Percentiles rank a stretch among this genome's conserved stretches.
phyloP scores from a whole-genome alignment of 495 filamentous ascomycete genomes.

The Astrocystis sublimbata region DNA sequence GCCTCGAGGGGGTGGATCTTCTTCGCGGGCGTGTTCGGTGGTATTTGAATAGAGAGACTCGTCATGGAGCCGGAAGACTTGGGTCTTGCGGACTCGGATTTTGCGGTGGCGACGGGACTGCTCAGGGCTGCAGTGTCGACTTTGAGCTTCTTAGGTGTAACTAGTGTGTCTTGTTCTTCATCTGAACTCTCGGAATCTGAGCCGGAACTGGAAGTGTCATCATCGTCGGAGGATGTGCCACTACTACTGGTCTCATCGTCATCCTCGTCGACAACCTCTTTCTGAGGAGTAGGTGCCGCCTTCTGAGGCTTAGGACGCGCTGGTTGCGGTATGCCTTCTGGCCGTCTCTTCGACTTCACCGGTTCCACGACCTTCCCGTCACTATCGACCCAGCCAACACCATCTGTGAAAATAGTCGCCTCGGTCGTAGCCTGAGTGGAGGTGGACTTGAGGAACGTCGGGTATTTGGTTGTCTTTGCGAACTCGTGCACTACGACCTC shows the following conservation, averaged over 20 bases:
- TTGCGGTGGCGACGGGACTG: slow-evolving; percentile 21
- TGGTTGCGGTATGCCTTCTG: slow-evolving; percentile 15
- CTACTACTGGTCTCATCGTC: slow-evolving; percentile 37
- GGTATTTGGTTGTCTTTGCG: slow-evolving; percentile 71
- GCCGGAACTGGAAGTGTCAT: slow-evolving; percentile 20
- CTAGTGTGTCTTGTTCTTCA: not conserved
- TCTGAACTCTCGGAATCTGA: slow-evolving; percentile 27
- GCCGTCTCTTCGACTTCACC: slow-evolving; percentile 36
- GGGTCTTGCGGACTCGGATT: slow-evolving; percentile 29
- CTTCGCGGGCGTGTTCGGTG: slow-evolving; percentile 38
- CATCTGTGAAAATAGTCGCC: slow-evolving; percentile 64
- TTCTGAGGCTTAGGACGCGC: slow-evolving; percentile 19
- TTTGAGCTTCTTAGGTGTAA: slow-evolving; percentile 15
- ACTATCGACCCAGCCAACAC: slow-evolving; percentile 85
- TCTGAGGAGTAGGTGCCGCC: slow-evolving; percentile 18
- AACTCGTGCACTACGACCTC: slow-evolving; percentile 78
- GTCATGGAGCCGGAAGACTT: slow-evolving; percentile 45
- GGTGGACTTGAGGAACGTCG: slow-evolving; percentile 67
- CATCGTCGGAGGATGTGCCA: slow-evolving; percentile 30
- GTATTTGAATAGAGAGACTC: slow-evolving; percentile 54
- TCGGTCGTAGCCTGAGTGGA: slow-evolving; percentile 32
- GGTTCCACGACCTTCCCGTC: slow-evolving; percentile 72
- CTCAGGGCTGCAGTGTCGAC: slow-evolving; percentile 23
- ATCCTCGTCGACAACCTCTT: slow-evolving; percentile 16
- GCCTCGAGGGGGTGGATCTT: slow-evolving; percentile 85